A percentile compares a stretch with the other conserved stretches of the same genome.
Evolutionary conservation across 306 rosid species (phyloP).

Genomic region (Quercus agrifolia): DNA sequence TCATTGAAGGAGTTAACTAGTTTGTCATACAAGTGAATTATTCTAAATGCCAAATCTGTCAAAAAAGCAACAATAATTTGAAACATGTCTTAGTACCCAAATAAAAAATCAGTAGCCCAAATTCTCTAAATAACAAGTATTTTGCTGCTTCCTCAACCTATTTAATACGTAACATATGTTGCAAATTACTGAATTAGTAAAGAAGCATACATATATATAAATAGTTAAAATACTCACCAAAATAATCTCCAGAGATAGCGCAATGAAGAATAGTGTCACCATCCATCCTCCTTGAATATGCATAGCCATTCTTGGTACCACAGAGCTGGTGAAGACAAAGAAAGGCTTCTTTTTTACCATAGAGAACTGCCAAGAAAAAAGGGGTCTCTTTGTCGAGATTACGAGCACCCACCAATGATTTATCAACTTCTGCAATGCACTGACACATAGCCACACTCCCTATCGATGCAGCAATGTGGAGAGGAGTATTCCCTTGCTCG

Average conservation of each 20-base stretch:
- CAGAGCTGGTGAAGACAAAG: constrained; percentile 25
- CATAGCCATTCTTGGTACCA: not conserved
- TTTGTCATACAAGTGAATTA: constrained; percentile 28
- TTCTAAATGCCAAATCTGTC: constrained; percentile 62
- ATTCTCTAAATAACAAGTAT: no score
- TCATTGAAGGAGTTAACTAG: constrained; percentile 23
- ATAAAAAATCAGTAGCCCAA: not conserved
- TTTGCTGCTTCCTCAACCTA: no score
- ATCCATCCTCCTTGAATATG: constrained; percentile 28
- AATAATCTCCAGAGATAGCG: constrained; percentile 35
- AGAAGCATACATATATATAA: not conserved
- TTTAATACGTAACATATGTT: not conserved
- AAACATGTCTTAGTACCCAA: not conserved
- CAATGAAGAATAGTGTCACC: constrained; percentile 57
- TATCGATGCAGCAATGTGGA: constrained; percentile 40
- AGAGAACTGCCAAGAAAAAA: constrained; percentile 42
- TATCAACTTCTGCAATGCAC: not conserved
- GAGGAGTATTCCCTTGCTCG: constrained; percentile 26
- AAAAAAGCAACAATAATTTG: not conserved
- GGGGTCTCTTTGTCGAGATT: constrained; percentile 56
- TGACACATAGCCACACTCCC: constrained; percentile 33
- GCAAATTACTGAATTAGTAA: not conserved
- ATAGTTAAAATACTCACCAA: constrained; percentile 17
- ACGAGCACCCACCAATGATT: not conserved
- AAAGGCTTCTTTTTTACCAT: constrained; percentile 44